A percentile compares a stretch with the other conserved stretches of the same genome.
phyloP scores from a whole-genome alignment of 2,329 filamentous ascomycete genomes.

The Ophiostoma populinum region DNA sequence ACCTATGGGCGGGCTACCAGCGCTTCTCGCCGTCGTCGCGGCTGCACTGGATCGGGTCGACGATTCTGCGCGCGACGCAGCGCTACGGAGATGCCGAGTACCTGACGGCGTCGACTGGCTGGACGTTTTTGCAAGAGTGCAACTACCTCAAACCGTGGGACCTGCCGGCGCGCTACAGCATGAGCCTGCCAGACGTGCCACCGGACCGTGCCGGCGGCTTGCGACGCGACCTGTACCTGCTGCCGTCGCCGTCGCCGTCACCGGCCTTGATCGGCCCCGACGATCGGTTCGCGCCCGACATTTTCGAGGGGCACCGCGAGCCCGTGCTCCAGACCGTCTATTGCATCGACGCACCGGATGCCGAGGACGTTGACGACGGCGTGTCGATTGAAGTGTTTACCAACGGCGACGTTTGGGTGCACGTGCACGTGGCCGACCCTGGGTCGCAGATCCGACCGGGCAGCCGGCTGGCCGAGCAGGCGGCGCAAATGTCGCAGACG shows the following conservation, averaged over 20 bases:
- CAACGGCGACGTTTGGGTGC: conserved; percentile 44
- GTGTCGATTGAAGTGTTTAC: conserved; percentile 48
- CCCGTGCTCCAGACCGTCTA: conserved; percentile 44
- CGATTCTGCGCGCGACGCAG: conserved; percentile 42
- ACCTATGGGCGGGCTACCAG: conserved; percentile 45
- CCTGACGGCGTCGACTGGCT: conserved; percentile 30
- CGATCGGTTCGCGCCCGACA: conserved; percentile 21
- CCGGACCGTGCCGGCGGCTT: conserved; percentile 27
- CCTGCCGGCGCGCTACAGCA: conserved; percentile 43
- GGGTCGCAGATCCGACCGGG: conserved; percentile 48
- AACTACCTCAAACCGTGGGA: conserved; percentile 57
- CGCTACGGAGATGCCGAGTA: conserved; percentile 36
- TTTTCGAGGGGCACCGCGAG: conserved; percentile 32
- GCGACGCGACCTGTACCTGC: conserved; percentile 13
- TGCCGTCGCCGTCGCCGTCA: background rate
- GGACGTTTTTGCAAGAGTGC: conserved; percentile 59
- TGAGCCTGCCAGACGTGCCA: conserved; percentile 32
- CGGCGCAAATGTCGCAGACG: conserved; percentile 42
- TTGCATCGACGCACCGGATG: conserved; percentile 52
- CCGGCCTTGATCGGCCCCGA: conserved; percentile 9
- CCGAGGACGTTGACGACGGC: conserved; percentile 63
- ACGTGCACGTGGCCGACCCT: conserved; percentile 64
- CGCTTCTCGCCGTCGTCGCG: conserved; percentile 34
- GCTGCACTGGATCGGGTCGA: conserved; percentile 43
- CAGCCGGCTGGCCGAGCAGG: conserved; percentile 39